Percentiles rank a stretch among this genome's conserved stretches.
Evolutionary conservation across 352 stramenopile genomes (phyloP).

Genomic region (Thraustochytrium sp.): DNA sequence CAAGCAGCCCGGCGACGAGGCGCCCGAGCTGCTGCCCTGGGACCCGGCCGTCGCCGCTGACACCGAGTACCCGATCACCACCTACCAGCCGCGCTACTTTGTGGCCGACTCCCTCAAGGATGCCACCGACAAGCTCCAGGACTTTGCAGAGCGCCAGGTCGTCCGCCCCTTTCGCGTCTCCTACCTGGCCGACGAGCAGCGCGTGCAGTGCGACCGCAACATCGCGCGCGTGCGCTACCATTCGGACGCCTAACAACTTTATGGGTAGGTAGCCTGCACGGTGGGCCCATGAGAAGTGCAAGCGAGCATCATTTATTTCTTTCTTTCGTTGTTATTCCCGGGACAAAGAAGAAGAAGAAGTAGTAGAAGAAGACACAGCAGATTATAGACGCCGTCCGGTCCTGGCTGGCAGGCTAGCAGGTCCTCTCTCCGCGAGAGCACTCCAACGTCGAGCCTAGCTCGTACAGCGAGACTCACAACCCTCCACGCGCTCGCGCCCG

Average conservation of each 20-base stretch:
- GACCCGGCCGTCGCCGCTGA: constrained; percentile 82
- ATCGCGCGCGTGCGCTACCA: constrained; percentile 41
- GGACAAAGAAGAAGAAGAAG: too few species aligned
- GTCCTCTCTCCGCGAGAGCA: too few species aligned
- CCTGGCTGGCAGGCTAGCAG: too few species aligned
- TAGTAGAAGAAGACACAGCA: too few species aligned
- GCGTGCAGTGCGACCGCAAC: constrained; percentile 43
- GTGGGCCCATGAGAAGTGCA: too few species aligned
- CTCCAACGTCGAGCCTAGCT: too few species aligned
- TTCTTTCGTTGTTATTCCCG: too few species aligned
- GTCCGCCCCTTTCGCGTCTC: constrained; percentile 88
- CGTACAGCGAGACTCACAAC: too few species aligned
- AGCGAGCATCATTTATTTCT: too few species aligned
- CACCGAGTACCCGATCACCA: constrained; percentile 94
- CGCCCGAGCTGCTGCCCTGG: constrained; percentile 83
- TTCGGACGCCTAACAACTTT: not conserved
- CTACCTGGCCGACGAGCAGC: constrained; percentile 70
- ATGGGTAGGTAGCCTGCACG: not conserved
- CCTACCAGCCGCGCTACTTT: constrained; percentile 94
- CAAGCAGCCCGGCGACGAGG: constrained; percentile 52
- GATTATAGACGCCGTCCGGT: too few species aligned
- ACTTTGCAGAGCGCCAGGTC: constrained; percentile 82
- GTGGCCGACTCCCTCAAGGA: constrained; percentile 86
- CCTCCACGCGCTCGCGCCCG: too few species aligned
- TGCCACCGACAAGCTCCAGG: constrained; percentile 85